Base-by-base conservation (phyloP, 768 basidiomycete genomes). In the Kwoniella sp. region DNA sequence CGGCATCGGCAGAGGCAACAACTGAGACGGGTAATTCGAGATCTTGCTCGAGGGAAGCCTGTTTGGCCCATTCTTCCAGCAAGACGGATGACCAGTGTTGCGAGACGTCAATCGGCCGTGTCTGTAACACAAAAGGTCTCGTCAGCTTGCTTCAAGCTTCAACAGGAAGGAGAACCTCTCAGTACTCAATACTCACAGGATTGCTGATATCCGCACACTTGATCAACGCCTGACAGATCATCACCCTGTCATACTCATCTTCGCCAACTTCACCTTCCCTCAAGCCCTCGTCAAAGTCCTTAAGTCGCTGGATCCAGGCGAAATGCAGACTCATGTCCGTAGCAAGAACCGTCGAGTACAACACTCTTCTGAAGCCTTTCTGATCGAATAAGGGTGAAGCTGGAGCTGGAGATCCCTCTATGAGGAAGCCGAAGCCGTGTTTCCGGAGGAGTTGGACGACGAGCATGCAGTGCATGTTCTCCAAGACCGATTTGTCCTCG, bases 121-220 rank as follows among this genome's bases (percentile, higher is more conserved):
- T 88, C 94, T 97, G 72, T 33, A 48, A 19, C 40, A n/a, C n/a
- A n/a, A n/a, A n/a, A n/a, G n/a, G n/a, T n/a, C n/a, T n/a, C n/a
- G n/a, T n/a, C n/a, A n/a, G n/a, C n/a, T n/a, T n/a, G n/a, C n/a
- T n/a, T n/a, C n/a, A n/a, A n/a, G n/a, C n/a, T n/a, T n/a, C n/a
- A n/a, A n/a, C n/a, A n/a, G n/a, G n/a, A n/a, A n/a, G n/a, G n/a
- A n/a, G n/a, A n/a, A n/a, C n/a, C n/a, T n/a, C n/a, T n/a, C n/a
- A n/a, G n/a, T n/a, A n/a, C n/a, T n/a, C n/a, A n/a, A 33, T 15
- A 86, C 93, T 68, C 77, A 96, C 93, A 17, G 96, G 95, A 79
- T 99, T 99, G 77, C 91, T 93, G 74, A 99, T 98, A 81, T 99
- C 96, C 19, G 95, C 93, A 74, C 94, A 96, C 80, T 99, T 98